phyloP scores from a whole-genome alignment of 129 eudicot species.

The Glebionis coronaria region DNA sequence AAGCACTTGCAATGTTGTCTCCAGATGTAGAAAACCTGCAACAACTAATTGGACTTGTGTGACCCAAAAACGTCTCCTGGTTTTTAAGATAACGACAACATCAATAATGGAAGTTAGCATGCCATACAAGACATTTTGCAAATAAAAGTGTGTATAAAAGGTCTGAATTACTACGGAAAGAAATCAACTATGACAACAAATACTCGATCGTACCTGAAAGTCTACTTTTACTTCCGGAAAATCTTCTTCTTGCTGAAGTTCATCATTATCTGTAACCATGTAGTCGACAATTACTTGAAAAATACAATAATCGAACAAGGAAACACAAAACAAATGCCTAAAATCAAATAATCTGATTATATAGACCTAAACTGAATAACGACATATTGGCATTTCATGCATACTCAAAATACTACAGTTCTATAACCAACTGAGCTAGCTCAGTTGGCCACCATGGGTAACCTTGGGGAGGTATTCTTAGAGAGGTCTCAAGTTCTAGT shows the following conservation, averaged over 20 bases:
- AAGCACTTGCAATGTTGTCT: conserved; percentile 97
- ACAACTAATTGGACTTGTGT: conserved; percentile 91
- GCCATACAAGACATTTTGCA: background rate
- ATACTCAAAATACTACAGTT: no score
- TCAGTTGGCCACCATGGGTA: no score
- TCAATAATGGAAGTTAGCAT: conserved; percentile 10
- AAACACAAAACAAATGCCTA: background rate
- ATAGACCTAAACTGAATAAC: no score
- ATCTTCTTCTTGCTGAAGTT: conserved; percentile 64
- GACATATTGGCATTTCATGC: no score
- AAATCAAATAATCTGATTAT: background rate
- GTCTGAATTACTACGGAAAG: background rate
- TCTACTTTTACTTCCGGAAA: conserved; percentile 81
- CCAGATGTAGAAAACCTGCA: conserved; percentile 96
- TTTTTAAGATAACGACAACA: conserved; percentile 18
- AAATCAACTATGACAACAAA: conserved; percentile 8
- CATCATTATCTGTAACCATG: conserved; percentile 38
- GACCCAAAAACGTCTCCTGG: conserved; percentile 92
- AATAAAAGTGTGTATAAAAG: background rate
- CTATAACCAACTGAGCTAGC: no score
- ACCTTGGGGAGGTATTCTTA: no score
- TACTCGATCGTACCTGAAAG: conserved; percentile 55
- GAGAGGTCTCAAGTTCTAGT: no score
- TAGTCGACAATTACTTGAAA: conserved; percentile 8
- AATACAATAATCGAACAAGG: background rate